Evolutionary conservation across 1,284 basidiomycete genomes (phyloP), one percentile per base, ranked within the genome.

Genomic region (Irpex lacteus): DNA sequence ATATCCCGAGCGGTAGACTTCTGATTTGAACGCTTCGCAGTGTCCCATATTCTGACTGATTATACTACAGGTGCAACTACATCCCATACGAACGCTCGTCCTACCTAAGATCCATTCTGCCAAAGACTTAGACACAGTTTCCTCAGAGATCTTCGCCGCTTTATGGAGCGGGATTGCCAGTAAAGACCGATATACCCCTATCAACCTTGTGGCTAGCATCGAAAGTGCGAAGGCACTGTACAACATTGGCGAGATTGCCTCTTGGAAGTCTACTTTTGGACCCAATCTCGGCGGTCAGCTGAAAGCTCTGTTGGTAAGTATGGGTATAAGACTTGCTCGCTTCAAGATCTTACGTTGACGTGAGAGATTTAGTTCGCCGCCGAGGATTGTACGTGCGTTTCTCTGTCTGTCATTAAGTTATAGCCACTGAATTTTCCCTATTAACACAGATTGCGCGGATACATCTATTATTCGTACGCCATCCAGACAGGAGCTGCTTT

Each of bases 401-500:
- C n/a, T n/a, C n/a, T n/a, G n/a, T n/a, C n/a, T n/a, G n/a, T n/a
- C n/a, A n/a, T n/a, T n/a, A n/a, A n/a, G n/a, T n/a, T n/a, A n/a
- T n/a, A n/a, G n/a, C 26, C 63, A 18, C 32, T n/a, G 32, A 44
- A 34, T 21, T 34, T 9, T 4, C 32, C 60, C 68, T 37, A 65
- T 34, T 21, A 21, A 53, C 18, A n/a, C 70, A 92, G 90, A 89
- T 71, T 92, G 96, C 72, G 95, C 96, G 0, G 89, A 95, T 70
- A 94, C 95, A 0, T 89, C 88, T 1, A 89, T 98, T 65, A 82
- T 90, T 38, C 88, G 96, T n/a, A 92, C 95, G 1, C 73, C 80
- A 1, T 85, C 87, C 7, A 85, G 92, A 19, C 80, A 80, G 59
- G 95, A 97, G 71, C 79, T 98, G 19, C 83, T 96, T 5, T 95